Conservation (phyloP, 257 asterid genomes). For the Sherardia arvensis region DNA sequence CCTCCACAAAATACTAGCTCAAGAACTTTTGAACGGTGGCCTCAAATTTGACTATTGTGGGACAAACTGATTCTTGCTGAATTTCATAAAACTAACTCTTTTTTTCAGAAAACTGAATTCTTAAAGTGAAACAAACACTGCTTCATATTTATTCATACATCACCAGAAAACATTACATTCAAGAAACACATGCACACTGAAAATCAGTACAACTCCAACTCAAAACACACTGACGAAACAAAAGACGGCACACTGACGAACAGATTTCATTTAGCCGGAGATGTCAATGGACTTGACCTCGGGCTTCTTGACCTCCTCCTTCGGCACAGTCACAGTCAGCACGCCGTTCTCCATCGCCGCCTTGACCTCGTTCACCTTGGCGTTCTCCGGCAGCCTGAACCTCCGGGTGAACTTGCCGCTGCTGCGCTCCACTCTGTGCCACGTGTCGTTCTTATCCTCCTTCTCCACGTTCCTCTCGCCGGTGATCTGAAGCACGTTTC, state of each 20-base stretch:
- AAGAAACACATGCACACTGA: too few relatives aligned
- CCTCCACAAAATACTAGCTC: too few relatives aligned
- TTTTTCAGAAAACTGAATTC: too few relatives aligned
- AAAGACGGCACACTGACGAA: not conserved
- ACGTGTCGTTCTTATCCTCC: slow-evolving; percentile 14
- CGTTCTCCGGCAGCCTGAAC: slow-evolving; percentile 15
- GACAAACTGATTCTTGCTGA: too few relatives aligned
- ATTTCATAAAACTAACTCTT: too few relatives aligned
- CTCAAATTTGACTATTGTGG: too few relatives aligned
- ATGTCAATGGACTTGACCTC: slow-evolving; percentile 16
- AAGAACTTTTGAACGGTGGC: too few relatives aligned
- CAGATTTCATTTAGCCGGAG: slow-evolving; percentile 4
- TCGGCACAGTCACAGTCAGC: slow-evolving; percentile 13
- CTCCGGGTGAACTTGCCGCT: slow-evolving; percentile 15
- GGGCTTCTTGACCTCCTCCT: slow-evolving; percentile 11
- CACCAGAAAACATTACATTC: not conserved
- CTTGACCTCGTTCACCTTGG: slow-evolving; percentile 5
- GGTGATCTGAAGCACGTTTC: slow-evolving; percentile 7
- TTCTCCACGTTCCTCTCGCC: slow-evolving; percentile 22
- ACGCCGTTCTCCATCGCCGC: slow-evolving; percentile 15
- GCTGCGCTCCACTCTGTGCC: slow-evolving; percentile 17
- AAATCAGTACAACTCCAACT: not conserved
- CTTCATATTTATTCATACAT: too few relatives aligned
- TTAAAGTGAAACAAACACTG: too few relatives aligned
- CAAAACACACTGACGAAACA: not conserved